Conservation (phyloP, 345 rosid genomes). For the Syzygium aqueum region DNA sequence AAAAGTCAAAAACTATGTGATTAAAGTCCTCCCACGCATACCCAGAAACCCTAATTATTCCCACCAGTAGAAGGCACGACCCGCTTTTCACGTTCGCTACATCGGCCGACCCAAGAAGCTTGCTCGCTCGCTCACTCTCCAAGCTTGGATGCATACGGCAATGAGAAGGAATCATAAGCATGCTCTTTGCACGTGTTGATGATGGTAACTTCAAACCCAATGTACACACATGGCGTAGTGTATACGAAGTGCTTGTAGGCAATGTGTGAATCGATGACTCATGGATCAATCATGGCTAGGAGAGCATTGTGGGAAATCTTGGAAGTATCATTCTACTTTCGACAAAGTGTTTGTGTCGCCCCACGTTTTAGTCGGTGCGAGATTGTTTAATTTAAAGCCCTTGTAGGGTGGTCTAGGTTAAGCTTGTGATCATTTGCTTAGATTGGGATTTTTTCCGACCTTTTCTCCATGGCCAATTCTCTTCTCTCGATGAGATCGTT, state of each 20-base stretch:
- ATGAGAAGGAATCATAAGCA: constrained; percentile 3
- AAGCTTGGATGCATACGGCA: background rate
- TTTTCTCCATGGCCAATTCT: background rate
- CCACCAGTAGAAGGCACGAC: background rate
- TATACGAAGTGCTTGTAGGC: background rate
- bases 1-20: background rate
- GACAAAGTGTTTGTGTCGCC: background rate
- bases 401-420: background rate
- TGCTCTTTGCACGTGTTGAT: constrained; percentile 14
- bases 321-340: background rate
- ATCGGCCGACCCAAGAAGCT: background rate
- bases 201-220: background rate
- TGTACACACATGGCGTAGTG: background rate
- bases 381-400: background rate
- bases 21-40: background rate
- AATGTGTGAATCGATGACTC: background rate
- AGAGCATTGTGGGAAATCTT: background rate
- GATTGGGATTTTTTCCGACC: background rate
- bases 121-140: background rate
- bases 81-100: background rate
- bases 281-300: background rate
- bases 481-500: background rate
- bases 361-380: background rate
- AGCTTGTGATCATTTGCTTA: background rate
- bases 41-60: background rate